phyloP scores from a whole-genome alignment of 2,329 filamentous ascomycete species.

The Penicillium sp. region DNA sequence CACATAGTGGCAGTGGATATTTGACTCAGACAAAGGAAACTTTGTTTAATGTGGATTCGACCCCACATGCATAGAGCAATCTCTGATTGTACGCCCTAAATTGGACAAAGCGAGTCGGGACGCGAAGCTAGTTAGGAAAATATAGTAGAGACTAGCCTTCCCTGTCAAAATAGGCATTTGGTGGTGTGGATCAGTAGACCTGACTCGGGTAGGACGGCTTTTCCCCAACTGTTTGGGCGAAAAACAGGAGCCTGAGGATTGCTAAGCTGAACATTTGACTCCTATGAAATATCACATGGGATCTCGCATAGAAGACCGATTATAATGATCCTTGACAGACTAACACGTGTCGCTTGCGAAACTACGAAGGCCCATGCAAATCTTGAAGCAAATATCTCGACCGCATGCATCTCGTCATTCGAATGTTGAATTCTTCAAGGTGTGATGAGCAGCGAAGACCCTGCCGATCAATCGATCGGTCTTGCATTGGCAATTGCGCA shows the following conservation, averaged over 20 bases:
- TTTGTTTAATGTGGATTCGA: constrained; percentile 11
- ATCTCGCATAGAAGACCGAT: constrained; percentile 8
- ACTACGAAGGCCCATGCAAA: neutral
- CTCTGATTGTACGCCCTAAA: constrained; percentile 15
- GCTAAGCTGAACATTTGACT: constrained; percentile 4
- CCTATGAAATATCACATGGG: constrained; percentile 1
- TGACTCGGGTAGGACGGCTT: constrained; percentile 25
- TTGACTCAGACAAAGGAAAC: constrained; percentile 17
- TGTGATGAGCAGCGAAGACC: neutral
- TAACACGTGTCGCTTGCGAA: neutral
- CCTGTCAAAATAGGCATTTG: constrained; percentile 15
- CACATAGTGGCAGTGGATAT: constrained; percentile 11
- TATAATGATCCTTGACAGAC: neutral
- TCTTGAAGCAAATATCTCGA: neutral
- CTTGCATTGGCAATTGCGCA: neutral
- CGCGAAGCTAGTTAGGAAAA: constrained; percentile 9
- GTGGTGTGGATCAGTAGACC: constrained; percentile 17
- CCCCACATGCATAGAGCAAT: constrained; percentile 15
- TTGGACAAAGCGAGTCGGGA: constrained; percentile 10
- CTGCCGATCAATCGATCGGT: constrained; percentile 7
- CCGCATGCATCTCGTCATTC: constrained; percentile 3
- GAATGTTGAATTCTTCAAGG: neutral
- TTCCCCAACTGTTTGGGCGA: constrained; percentile 10
- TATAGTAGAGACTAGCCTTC: constrained; percentile 9
- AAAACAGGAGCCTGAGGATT: constrained; percentile 8